Base-by-base conservation (phyloP, 2,329 filamentous ascomycete genomes). In the Penicillium hesseltinei region DNA sequence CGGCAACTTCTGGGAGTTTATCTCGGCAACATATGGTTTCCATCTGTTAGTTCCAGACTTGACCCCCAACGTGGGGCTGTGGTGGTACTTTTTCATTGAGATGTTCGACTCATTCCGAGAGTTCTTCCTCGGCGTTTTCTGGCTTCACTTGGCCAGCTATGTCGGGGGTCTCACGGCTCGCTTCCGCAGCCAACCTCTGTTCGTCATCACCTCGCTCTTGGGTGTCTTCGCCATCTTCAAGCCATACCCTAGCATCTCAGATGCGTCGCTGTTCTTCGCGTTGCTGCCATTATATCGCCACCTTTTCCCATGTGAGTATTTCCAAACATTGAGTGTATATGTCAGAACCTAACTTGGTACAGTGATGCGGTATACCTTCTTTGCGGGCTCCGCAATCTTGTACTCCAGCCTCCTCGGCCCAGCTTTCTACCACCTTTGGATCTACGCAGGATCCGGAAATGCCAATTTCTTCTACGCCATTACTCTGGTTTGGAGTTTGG, bases 81-180 rank as follows among this genome's bases (percentile, higher is more conserved):
- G 94, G 94, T 99, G 94, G 94, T 99, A 99, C 77, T 99, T 99
- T 78, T 97, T 99, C 72, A 96, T 95, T 65, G 93, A 99, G 73
- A 99, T 99, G 87, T 99, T 99, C 73, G 94, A 99, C 77, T 93
- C 92, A 1, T 99, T 99, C 82, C 85, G 94, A 39, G 88, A 89
- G 66, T 99, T 99, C 81, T 99, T 97, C 81, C 84, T 99, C 3
- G 94, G 90, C 54, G 92, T 99, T 48, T 99, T 99, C 78, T 97
- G 95, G 92, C 83, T 99, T 59, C 94, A 99, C 72, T 85, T 97
- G 57, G 86, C 89, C 0, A 89, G 90, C 39, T 99, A 99, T 75
- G 90, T 96, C 36, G 89, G 89, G 17, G 93, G 91, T 0, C 79
- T 99, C 42, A 91, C 88, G 13, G 83, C 97, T 54, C 88, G 93